phyloP scores from a whole-genome alignment of 1,139 yeast species.

The Pichia inconspicua region DNA sequence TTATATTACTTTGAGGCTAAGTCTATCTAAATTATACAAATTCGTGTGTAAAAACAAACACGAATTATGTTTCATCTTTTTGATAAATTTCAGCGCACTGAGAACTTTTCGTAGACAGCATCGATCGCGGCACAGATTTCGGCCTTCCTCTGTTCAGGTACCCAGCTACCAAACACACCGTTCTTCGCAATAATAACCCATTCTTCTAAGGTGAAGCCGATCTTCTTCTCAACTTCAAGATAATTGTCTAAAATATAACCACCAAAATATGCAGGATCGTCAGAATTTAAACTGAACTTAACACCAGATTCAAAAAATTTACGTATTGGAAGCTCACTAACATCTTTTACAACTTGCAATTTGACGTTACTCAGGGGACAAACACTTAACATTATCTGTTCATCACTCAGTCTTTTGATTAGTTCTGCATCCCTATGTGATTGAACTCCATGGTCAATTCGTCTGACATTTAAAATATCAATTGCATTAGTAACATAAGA shows the following conservation, averaged over 20 bases:
- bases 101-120: constrained; percentile 39
- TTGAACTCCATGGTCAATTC: constrained; percentile 77
- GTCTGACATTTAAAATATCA: constrained; percentile 49
- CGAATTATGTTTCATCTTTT: neutral
- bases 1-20: too few relatives aligned
- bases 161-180: constrained; percentile 68
- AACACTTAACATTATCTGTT: constrained; percentile 51
- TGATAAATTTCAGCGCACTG: constrained; percentile 1
- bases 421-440: constrained; percentile 46
- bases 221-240: constrained; percentile 53
- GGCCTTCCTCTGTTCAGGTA: constrained; percentile 43
- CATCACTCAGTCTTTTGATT: constrained; percentile 45
- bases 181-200: constrained; percentile 55
- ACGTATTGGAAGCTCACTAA: constrained; percentile 56
- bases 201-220: constrained; percentile 47
- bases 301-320: constrained; percentile 51
- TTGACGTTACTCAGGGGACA: constrained; percentile 75
- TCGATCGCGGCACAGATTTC: constrained; percentile 38
- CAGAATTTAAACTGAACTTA: constrained; percentile 72
- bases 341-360: constrained; percentile 62
- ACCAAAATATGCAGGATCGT: constrained; percentile 84
- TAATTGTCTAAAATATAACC: constrained; percentile 75
- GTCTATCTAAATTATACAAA: too few relatives aligned
- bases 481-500: constrained; percentile 51
- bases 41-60: neutral